Percentiles rank a stretch among this genome's conserved stretches.
phyloP scores from a whole-genome alignment of 305 asterid species.

The Andrographis paniculata region DNA sequence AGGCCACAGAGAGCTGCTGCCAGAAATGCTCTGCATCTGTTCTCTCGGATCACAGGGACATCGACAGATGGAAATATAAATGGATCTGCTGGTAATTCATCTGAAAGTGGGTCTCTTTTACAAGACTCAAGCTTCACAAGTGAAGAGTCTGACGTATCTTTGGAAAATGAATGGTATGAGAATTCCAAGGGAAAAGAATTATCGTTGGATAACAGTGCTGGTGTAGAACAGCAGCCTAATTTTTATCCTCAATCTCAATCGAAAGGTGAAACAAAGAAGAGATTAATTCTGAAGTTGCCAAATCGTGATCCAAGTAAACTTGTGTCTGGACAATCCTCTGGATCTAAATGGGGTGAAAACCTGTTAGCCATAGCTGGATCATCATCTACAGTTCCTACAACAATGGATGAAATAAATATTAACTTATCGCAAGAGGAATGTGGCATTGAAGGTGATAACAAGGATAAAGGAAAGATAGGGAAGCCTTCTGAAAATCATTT shows the following conservation, averaged over 20 bases:
- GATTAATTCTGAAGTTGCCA: slow-evolving; percentile 76
- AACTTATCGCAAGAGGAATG: slow-evolving; percentile 25
- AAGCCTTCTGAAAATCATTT: slow-evolving; percentile 29
- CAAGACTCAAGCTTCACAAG: slow-evolving; percentile 57
- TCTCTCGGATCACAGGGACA: slow-evolving; percentile 86
- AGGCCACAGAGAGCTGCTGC: slow-evolving; percentile 99
- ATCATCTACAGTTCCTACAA: slow-evolving; percentile 35
- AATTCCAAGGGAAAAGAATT: slow-evolving; percentile 72
- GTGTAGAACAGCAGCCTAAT: slow-evolving; percentile 33
- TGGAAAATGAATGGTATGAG: slow-evolving; percentile 39
- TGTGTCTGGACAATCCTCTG: slow-evolving; percentile 25
- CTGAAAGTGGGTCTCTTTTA: slow-evolving; percentile 60
- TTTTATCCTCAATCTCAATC: slow-evolving; percentile 33
- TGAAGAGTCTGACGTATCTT: slow-evolving; percentile 73
- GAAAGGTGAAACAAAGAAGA: slow-evolving; percentile 51
- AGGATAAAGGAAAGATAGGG: slow-evolving; percentile 29
- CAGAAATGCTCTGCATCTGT: slow-evolving; percentile 85
- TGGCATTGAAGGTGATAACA: slow-evolving; percentile 27
- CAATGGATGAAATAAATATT: slow-evolving; percentile 23
- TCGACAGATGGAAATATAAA: slow-evolving; percentile 59
- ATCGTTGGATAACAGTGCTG: slow-evolving; percentile 38
- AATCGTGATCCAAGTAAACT: slow-evolving; percentile 55
- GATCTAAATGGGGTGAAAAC: slow-evolving; percentile 23
- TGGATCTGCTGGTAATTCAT: slow-evolving; percentile 47
- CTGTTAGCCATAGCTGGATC: slow-evolving; percentile 38